These are phyloP conservation scores for Calonectria pseudoreteaudii DNA, from an alignment of 2,329 filamentous ascomycete genomes.

Conservation along the genomic window DNA sequence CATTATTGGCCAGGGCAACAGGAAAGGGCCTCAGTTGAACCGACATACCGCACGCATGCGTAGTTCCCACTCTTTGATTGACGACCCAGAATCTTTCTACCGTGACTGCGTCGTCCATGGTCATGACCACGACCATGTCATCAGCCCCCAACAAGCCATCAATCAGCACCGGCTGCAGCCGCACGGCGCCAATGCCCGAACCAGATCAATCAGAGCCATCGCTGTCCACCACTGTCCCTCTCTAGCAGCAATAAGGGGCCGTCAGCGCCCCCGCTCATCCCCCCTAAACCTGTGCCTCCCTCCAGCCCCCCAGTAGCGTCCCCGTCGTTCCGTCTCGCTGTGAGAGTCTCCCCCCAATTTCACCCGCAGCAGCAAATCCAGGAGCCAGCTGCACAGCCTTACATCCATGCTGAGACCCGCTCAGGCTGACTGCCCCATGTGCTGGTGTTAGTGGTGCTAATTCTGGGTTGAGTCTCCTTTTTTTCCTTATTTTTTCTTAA, in stretches of 20 bases:
- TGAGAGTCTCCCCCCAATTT: neutral
- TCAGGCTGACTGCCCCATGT: slow-evolving; percentile 14
- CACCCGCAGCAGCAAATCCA: slow-evolving; percentile 8
- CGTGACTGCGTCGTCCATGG: neutral
- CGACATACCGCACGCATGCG: neutral
- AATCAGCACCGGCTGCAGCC: slow-evolving; percentile 18
- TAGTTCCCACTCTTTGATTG: neutral
- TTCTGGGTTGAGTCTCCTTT: slow-evolving; percentile 13
- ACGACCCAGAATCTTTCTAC: neutral
- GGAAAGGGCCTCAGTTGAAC: neutral
- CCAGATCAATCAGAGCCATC: slow-evolving; percentile 2
- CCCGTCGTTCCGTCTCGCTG: neutral
- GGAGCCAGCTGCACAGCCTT: slow-evolving; percentile 4
- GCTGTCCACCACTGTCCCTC: neutral
- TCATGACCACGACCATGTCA: neutral
- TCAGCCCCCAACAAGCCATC: slow-evolving; percentile 7
- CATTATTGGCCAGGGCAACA: neutral
- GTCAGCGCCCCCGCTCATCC: slow-evolving; percentile 2
- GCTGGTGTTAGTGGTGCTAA: slow-evolving; percentile 4
- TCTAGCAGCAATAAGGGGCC: slow-evolving; percentile 8
- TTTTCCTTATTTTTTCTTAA: slow-evolving; percentile 19
- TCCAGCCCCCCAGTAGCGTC: slow-evolving; percentile 3
- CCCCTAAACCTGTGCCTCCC: neutral
- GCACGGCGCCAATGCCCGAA: slow-evolving; percentile 16
- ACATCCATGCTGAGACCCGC: slow-evolving; percentile 14